Evolutionary conservation across 2,329 filamentous ascomycete genomes (phyloP), one percentile per base, ranked within the genome.

Genomic region (Fusarium goolgardi): DNA sequence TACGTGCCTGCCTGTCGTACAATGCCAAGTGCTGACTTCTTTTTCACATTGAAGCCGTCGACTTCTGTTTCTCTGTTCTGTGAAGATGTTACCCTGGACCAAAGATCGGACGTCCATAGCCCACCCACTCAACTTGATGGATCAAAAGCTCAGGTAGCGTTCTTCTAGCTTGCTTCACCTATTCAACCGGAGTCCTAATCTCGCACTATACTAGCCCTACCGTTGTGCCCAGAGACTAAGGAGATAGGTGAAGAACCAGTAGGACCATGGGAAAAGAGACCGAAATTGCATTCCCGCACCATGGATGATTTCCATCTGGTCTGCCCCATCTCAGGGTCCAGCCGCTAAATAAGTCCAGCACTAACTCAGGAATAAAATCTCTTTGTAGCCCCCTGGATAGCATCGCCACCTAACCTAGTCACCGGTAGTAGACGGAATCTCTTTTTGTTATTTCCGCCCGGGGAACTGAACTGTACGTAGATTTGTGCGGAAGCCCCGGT

Each of bases 281-380:
- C 43, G n/a, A 57, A 60, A 59, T 44, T 32, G 8, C 13, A 31
- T 50, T 32, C 29, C 23, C 40, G 18, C 23, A 6, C 21, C 23
- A 18, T 41, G 15, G 7, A 25, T 25, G 15, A 43, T 43, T 43
- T 43, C 40, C 16, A 45, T 45, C 9, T 34, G 39, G 25, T 32
- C 20, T 45, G 27, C 21, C 46, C 23, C 40, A 49, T 34, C 46
- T 49, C 47, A 27, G 47, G 40, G 27, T 46, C 40, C 34, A 46
- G 34, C 21, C 27, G 18, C 55, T 59, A 46, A 34, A 46, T 5
- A 32, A 34, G 6, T 16, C 12, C 27, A 34, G 32, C 15, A 15
- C 27, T 6, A 39, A 46, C 18, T 55, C 23, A 40, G 29, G 18
- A 27, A 34, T 23, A 18, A 56, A 56, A 40, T 12, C 12, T 21